Base-by-base conservation (phyloP, 2,329 filamentous ascomycete species). In the Polychaeton citri region DNA sequence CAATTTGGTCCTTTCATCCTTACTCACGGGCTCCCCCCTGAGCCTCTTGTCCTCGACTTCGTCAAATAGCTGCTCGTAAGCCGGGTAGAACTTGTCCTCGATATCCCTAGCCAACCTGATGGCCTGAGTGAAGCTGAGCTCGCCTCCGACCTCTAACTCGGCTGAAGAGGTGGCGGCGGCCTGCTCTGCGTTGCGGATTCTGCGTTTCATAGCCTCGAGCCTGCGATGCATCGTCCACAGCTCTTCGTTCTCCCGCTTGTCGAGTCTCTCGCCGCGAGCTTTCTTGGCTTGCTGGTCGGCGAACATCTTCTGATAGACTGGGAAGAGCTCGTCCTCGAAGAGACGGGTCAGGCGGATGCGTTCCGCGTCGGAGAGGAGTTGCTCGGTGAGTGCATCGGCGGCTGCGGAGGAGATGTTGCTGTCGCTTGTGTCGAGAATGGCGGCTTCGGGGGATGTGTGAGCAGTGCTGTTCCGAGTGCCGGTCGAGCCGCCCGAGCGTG, bases 11-110 rank as follows among this genome's bases (percentile, higher is more conserved):
- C 72, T 55, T 46, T 76, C 69, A 16, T 63, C 47, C 30, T 41
- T 38, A 4, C 41, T 41, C 6, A 57, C 49, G 16, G 16, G 38
- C 43, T 55, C 53, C 8, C 54, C 49, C n/a, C 43, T 44, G 21
- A 34, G 38, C 41, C 50, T 44, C 37, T 48, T 53, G n/a, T 60
- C 58, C 0, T 52, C 53, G 41, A 65, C 46, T 43, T 58, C 52
- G 48, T 68, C 66, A 51, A 77, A 72, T 46, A 76, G 52, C 46
- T 64, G 55, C 45, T 66, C 64, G 47, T 79, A 79, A 38, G 64
- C 66, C 21, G 67, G 66, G 48, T 78, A 77, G 42, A 68, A 68
- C 36, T 59, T 60, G 48, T 74, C 72, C 30, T 46, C 44, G 53
- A 78, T 79, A 33, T 59, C 61, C 44, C 62, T 59, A 2, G 64